phyloP scores from a whole-genome alignment of 352 stramenopile species.

The Pythium aristosporum region DNA sequence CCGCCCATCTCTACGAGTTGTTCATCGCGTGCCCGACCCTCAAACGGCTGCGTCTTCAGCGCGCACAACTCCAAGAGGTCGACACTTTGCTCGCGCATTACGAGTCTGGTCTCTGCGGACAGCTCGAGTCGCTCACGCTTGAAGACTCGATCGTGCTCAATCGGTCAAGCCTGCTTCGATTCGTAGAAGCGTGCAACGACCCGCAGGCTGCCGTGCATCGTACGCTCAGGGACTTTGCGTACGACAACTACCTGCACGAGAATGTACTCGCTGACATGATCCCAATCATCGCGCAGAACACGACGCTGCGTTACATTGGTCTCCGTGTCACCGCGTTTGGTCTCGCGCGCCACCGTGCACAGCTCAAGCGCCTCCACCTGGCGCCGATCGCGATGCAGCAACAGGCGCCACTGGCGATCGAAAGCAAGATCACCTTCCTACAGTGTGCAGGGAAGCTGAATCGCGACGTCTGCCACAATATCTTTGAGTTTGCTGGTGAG shows the following conservation, averaged over 20 bases:
- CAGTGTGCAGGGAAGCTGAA: slow-evolving; percentile 4
- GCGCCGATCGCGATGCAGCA: slow-evolving; percentile 9
- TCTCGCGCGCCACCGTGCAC: slow-evolving; percentile 11
- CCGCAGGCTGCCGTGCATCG: background rate
- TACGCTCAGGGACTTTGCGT: slow-evolving; percentile 21
- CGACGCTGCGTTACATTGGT: slow-evolving; percentile 22
- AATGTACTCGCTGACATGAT: slow-evolving; percentile 16
- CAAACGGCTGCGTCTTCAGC: slow-evolving; percentile 16
- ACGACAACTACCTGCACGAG: slow-evolving; percentile 27
- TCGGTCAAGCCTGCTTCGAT: slow-evolving; percentile 7
- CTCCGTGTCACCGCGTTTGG: slow-evolving; percentile 18
- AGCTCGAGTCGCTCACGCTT: slow-evolving; percentile 14
- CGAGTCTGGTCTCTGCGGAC: background rate
- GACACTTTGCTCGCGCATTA: slow-evolving; percentile 3
- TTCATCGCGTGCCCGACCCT: slow-evolving; percentile 9
- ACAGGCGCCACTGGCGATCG: slow-evolving; percentile 12
- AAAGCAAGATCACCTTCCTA: slow-evolving; percentile 21
- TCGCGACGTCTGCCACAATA: slow-evolving; percentile 16
- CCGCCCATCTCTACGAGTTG: slow-evolving; percentile 3
- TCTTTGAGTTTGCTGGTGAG: slow-evolving; percentile 21
- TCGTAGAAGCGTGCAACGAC: slow-evolving; percentile 14
- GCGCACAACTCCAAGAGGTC: slow-evolving; percentile 11
- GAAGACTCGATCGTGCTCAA: slow-evolving; percentile 22
- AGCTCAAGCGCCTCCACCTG: slow-evolving; percentile 20
- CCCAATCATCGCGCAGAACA: slow-evolving; percentile 15